Base-by-base conservation (phyloP, 139 green algal genomes). In the Edaphochlamys debaryana region DNA sequence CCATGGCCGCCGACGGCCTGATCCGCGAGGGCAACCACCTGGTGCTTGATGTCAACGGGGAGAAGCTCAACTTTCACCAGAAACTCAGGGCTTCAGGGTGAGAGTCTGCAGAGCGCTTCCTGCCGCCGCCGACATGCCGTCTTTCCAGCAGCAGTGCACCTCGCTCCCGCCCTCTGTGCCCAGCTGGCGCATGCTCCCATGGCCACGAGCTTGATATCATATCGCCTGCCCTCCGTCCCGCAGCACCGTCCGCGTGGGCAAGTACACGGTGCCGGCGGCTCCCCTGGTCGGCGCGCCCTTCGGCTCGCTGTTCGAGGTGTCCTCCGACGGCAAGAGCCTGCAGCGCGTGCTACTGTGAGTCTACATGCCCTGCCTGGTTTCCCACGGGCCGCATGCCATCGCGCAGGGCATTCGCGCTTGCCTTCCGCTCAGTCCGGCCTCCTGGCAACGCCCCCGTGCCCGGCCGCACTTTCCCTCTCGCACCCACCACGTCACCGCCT, bases 41-140 rank as follows among this genome's bases (percentile, higher is more conserved):
- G 8, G 86, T 96, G 0, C 75, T 94, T 3, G 93, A 95, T 37
- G 89, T 95, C 7, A 93, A 95, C 42, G 90, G 93, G 13, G 93
- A 94, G 25, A 90, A 92, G 60, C 79, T 91, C 45, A 71, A 78
- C 0, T 86, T 89, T 38, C 41, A 93, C 3, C 76, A 82, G 27
- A 86, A 84, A 22, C 36, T 92, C 5, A 85, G 79, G 64, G 58
- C 32, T 0, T 40, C 50, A 17, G 72, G 86, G 86, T 90, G 62
- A 48, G 77, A 9, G 0, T 3, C 27, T 38, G 20, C 41, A 3
- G 68, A 45, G n/a, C n/a, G n/a, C n/a, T n/a, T n/a, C n/a, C n/a
- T n/a, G n/a, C n/a, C n/a, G n/a, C n/a, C n/a, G n/a, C n/a, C n/a
- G n/a, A n/a, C n/a, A n/a, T n/a, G n/a, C n/a, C n/a, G n/a, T n/a